Evolutionary conservation across 352 stramenopile genomes (phyloP).

Genomic region (Pythium chondricola): DNA sequence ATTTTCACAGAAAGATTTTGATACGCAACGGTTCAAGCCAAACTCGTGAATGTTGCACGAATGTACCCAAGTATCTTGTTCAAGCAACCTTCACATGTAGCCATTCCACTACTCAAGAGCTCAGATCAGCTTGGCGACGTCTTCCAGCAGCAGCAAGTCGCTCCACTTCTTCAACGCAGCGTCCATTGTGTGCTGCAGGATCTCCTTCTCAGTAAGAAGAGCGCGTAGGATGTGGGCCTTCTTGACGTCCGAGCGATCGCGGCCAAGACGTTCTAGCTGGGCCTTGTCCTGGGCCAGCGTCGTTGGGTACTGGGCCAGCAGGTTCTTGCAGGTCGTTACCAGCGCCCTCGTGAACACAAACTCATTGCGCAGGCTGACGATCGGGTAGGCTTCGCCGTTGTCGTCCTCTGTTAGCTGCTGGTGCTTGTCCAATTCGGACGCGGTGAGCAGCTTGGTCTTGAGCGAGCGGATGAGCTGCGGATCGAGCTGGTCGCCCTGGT

Average conservation of each 20-base stretch:
- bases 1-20: slow-evolving; percentile 4
- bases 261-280: slow-evolving; percentile 5
- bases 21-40: slow-evolving; percentile 4
- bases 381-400: background rate
- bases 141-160: slow-evolving; percentile 35
- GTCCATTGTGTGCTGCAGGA: slow-evolving; percentile 43
- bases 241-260: slow-evolving; percentile 1
- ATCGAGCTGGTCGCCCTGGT: slow-evolving; percentile 14
- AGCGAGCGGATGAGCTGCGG: slow-evolving; percentile 13
- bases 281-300: slow-evolving; percentile 15
- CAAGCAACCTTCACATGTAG: slow-evolving; percentile 12
- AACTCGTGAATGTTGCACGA: slow-evolving; percentile 1
- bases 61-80: slow-evolving; percentile 9
- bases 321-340: slow-evolving; percentile 18
- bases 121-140: slow-evolving; percentile 35
- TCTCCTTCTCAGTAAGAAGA: slow-evolving; percentile 54
- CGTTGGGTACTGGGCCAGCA: slow-evolving; percentile 24
- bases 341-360: slow-evolving; percentile 21
- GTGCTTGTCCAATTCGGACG: slow-evolving; percentile 18
- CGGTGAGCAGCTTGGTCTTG: slow-evolving; percentile 22
- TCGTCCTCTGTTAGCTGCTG: background rate
- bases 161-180: slow-evolving; percentile 40
- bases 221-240: slow-evolving; percentile 30
- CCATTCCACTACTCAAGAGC: slow-evolving; percentile 13
- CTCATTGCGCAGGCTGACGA: slow-evolving; percentile 25